Evolutionary conservation across 2,329 filamentous ascomycete genomes (phyloP).

Genomic region (Phialocephala sp.): DNA sequence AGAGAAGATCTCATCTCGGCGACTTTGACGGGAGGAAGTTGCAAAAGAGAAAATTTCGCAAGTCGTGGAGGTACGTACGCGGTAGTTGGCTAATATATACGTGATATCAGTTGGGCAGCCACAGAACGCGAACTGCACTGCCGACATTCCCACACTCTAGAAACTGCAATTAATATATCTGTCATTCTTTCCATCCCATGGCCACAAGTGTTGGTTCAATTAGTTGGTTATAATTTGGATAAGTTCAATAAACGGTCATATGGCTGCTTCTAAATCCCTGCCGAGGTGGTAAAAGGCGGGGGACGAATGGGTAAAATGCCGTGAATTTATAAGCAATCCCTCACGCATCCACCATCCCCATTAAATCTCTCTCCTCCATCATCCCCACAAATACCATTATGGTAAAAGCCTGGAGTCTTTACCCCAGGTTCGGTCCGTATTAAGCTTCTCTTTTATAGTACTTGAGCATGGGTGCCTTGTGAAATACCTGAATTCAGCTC

Average conservation of each 20-base stretch:
- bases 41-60: not conserved
- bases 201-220: not conserved
- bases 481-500: too few relatives aligned
- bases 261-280: not conserved
- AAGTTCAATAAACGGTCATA: slow-evolving; percentile 8
- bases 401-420: too few relatives aligned
- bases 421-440: too few relatives aligned
- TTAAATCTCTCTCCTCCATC: too few relatives aligned
- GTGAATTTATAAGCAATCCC: too few relatives aligned
- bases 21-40: not conserved
- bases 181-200: not conserved
- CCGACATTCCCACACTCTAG: slow-evolving; percentile 3
- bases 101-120: not conserved
- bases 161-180: not conserved
- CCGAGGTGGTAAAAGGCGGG: not conserved
- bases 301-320: slow-evolving; percentile 1
- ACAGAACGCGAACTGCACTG: slow-evolving; percentile 3
- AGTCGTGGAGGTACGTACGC: not conserved
- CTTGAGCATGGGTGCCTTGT: too few relatives aligned
- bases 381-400: too few relatives aligned
- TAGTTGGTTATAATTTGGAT: slow-evolving; percentile 8
- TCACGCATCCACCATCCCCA: too few relatives aligned
- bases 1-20: slow-evolving; percentile 24
- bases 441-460: too few relatives aligned
- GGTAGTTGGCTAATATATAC: not conserved